Percentiles rank a stretch among this genome's conserved stretches.
Evolutionary conservation across 1,139 yeast genomes (phyloP).

Genomic region (Nakaseomyces delphensis): DNA sequence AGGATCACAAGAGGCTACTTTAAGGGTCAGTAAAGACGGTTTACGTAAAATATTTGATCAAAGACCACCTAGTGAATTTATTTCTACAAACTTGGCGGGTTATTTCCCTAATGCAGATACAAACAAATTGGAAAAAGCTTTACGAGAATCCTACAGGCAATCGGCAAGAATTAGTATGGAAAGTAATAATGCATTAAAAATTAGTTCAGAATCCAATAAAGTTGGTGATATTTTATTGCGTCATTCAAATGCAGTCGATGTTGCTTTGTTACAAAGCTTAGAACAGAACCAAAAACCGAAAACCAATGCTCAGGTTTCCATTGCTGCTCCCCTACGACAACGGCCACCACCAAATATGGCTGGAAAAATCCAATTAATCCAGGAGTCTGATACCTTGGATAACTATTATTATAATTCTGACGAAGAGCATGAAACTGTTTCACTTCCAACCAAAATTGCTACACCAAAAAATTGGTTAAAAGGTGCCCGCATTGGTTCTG

Average conservation of each 20-base stretch:
- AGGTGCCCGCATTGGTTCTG: slow-evolving; percentile 90
- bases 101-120: slow-evolving; percentile 83
- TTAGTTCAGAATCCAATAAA: slow-evolving; percentile 25
- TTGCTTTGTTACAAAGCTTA: slow-evolving; percentile 36
- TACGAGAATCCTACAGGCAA: slow-evolving; percentile 73
- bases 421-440: slow-evolving; percentile 35
- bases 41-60: slow-evolving; percentile 68
- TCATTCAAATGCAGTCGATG: slow-evolving; percentile 51
- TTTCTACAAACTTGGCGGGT: slow-evolving; percentile 80
- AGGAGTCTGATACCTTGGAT: slow-evolving; percentile 15
- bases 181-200: slow-evolving; percentile 14
- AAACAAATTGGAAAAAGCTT: slow-evolving; percentile 65
- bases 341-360: background rate
- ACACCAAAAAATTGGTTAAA: slow-evolving; percentile 76
- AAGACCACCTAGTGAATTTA: slow-evolving; percentile 88
- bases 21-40: slow-evolving; percentile 19
- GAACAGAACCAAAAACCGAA: background rate
- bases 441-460: slow-evolving; percentile 31
- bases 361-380: slow-evolving; percentile 11
- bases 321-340: background rate
- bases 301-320: background rate
- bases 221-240: slow-evolving; percentile 63
- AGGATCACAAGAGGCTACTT: background rate
- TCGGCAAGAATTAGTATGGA: slow-evolving; percentile 47
- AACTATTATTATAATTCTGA: slow-evolving; percentile 37